phyloP scores from a whole-genome alignment of 176 grass and related monocot genomes.

The Raddia distichophylla region DNA sequence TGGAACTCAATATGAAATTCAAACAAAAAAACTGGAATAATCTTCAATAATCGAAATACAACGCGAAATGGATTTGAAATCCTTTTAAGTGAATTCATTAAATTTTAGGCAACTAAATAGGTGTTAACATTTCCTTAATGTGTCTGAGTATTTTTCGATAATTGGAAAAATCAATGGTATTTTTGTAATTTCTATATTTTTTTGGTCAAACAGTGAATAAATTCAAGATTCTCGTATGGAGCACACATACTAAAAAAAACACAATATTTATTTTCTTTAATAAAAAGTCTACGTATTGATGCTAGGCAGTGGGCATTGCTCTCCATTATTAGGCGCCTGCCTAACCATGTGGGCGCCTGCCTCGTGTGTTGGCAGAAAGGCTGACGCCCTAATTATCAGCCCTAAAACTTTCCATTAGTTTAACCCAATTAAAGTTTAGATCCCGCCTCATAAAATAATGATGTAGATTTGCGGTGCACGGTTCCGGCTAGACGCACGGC shows the following conservation, averaged over 20 bases:
- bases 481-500: background rate
- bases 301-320: background rate
- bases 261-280: background rate
- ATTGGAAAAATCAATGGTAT: too few relatives aligned
- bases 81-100: too few relatives aligned
- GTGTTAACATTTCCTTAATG: too few relatives aligned
- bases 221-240: conserved; percentile 32
- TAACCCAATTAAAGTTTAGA: background rate
- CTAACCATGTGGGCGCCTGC: conserved; percentile 21
- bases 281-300: background rate
- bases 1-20: too few relatives aligned
- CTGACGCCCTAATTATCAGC: conserved; percentile 14
- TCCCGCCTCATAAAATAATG: background rate
- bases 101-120: too few relatives aligned
- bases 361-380: conserved; percentile 23
- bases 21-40: too few relatives aligned
- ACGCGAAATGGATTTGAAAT: too few relatives aligned
- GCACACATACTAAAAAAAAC: background rate
- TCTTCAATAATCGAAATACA: too few relatives aligned
- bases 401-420: background rate
- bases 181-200: too few relatives aligned
- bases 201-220: too few relatives aligned
- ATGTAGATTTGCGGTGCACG: conserved; percentile 25
- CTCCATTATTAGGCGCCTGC: conserved; percentile 18
- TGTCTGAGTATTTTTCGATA: too few relatives aligned